A percentile compares a stretch with the other conserved stretches of the same genome.
These are phyloP conservation scores for Simmondsia chinensis DNA, from an alignment of 148 eudicot genomes.

Conservation along the genomic window DNA sequence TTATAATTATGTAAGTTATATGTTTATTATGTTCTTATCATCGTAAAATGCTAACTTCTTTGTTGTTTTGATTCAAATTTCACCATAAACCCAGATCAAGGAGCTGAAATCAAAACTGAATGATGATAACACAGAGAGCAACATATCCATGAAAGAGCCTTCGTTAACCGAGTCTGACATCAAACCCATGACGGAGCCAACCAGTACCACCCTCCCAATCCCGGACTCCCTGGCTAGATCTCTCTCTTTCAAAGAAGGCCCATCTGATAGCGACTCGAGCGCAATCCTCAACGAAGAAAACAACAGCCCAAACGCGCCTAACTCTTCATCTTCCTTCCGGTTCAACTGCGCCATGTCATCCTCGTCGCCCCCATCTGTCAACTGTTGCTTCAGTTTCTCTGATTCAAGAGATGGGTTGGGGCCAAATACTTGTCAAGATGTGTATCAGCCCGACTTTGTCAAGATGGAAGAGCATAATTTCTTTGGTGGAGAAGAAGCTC, in stretches of 20 bases:
- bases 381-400: conserved; percentile 28
- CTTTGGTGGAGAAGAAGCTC: conserved; percentile 72
- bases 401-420: too few relatives aligned
- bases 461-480: conserved; percentile 88
- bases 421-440: too few relatives aligned
- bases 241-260: conserved; percentile 66
- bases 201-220: too few relatives aligned
- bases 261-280: conserved; percentile 79
- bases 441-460: conserved; percentile 64
- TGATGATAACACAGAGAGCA: conserved; percentile 36
- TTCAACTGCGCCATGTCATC: conserved; percentile 16
- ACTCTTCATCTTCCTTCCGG: conserved; percentile 5
- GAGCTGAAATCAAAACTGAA: conserved; percentile 68
- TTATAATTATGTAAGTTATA: too few relatives aligned
- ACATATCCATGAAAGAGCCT: conserved; percentile 28
- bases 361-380: conserved; percentile 13
- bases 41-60: too few relatives aligned
- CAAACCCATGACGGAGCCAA: too few relatives aligned
- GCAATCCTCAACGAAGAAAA: conserved; percentile 80
- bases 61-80: too few relatives aligned
- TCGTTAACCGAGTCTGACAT: conserved; percentile 29
- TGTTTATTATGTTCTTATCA: neutral
- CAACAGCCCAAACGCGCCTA: conserved; percentile 46
- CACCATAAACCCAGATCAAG: too few relatives aligned
- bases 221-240: too few relatives aligned